Evolutionary conservation across 768 basidiomycete species (phyloP).

Genomic region (Fomitopsis serialis): DNA sequence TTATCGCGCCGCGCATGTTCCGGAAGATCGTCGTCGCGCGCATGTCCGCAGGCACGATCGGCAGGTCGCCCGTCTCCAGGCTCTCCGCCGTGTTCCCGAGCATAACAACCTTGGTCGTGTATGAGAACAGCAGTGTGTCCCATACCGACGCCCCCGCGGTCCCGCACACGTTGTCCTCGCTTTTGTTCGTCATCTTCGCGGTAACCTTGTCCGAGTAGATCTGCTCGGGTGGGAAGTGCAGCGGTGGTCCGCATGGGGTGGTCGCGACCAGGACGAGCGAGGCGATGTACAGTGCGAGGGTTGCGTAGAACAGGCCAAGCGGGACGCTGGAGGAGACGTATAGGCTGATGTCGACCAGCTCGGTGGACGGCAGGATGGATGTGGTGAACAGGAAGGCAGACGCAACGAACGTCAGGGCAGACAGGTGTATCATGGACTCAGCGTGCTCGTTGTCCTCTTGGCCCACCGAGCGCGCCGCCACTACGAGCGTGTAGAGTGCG

Average conservation of each 20-base stretch:
- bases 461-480: conserved; percentile 47
- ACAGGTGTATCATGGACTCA: conserved; percentile 50
- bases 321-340: conserved; percentile 19
- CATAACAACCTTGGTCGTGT: conserved; percentile 83
- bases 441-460: conserved; percentile 36
- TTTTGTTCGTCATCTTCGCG: conserved; percentile 50
- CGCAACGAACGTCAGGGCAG: conserved; percentile 46
- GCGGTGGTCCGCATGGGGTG: conserved; percentile 66
- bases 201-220: conserved; percentile 75
- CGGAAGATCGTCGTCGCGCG: conserved; percentile 59
- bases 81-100: conserved; percentile 69
- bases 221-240: conserved; percentile 66
- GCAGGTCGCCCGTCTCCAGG: conserved; percentile 85
- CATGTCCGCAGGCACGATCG: conserved; percentile 71
- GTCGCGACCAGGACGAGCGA: conserved; percentile 37
- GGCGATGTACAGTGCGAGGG: conserved; percentile 44
- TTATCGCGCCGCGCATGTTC: conserved; percentile 57
- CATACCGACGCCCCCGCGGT: conserved; percentile 52
- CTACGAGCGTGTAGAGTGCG: conserved; percentile 51
- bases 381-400: conserved; percentile 37
- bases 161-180: conserved; percentile 73
- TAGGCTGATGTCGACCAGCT: conserved; percentile 27
- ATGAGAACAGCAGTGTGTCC: conserved; percentile 73
- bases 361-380: conserved; percentile 52
- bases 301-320: conserved; percentile 44